Conservation (phyloP, 768 basidiomycete genomes). For the Boletus bicolor region DNA sequence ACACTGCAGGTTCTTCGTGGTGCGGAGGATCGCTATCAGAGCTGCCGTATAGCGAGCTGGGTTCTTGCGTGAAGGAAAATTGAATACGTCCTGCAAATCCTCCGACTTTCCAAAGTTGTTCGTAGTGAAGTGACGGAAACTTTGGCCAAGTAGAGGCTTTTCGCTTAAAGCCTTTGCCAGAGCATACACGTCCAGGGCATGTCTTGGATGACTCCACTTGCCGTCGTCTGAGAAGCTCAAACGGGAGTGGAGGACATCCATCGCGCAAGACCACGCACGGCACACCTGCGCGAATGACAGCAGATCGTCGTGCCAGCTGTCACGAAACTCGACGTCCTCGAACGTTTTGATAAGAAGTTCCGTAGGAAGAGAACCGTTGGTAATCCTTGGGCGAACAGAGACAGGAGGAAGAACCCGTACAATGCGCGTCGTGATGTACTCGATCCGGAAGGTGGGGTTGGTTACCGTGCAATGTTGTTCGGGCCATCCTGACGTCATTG, state of each 20-base stretch:
- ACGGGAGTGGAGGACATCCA: constrained; percentile 15
- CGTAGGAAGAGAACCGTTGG: constrained; percentile 14
- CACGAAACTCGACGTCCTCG: constrained; percentile 12
- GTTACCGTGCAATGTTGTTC: not conserved
- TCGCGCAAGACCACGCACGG: constrained; percentile 24
- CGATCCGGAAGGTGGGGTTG: constrained; percentile 13
- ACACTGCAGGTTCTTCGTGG: constrained; percentile 15
- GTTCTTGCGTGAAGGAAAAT: not conserved
- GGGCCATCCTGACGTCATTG: not conserved
- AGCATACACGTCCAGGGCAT: constrained; percentile 11
- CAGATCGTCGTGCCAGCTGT: constrained; percentile 22
- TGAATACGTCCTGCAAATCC: constrained; percentile 1
- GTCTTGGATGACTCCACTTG: not conserved
- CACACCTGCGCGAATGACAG: constrained; percentile 27
- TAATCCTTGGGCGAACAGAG: not conserved
- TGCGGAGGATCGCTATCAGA: constrained; percentile 16
- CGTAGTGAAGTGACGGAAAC: constrained; percentile 19
- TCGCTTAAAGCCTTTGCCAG: constrained; percentile 18
- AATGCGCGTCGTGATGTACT: constrained; percentile 21
- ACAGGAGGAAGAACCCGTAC: constrained; percentile 16
- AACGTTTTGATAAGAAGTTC: constrained; percentile 24
- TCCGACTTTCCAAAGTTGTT: constrained; percentile 9
- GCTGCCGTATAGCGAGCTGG: constrained; percentile 14
- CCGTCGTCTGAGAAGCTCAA: constrained; percentile 19
- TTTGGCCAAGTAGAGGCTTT: constrained; percentile 9